Conservation (phyloP, 192 early-diverging fungal species). For the Allomyces javanicus region DNA sequence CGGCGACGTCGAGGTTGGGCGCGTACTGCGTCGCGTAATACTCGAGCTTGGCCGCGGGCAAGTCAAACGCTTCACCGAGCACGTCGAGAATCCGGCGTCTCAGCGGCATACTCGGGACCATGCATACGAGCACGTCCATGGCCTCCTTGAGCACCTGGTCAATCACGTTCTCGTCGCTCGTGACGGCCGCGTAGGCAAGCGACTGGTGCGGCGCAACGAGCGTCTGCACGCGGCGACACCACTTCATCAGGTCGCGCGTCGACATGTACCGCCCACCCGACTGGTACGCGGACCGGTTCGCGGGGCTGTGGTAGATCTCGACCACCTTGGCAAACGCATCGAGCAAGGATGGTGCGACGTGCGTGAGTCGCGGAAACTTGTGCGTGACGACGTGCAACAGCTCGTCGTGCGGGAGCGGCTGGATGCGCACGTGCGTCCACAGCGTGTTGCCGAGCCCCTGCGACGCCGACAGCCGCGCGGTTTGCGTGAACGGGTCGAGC, state of each 20-base stretch:
- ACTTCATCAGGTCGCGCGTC: constrained; percentile 75
- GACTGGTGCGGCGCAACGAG: constrained; percentile 10
- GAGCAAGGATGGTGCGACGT: constrained; percentile 1
- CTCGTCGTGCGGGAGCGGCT: constrained; percentile 36
- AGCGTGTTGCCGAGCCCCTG: constrained; percentile 38
- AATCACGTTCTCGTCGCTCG: constrained; percentile 11
- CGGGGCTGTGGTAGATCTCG: constrained; percentile 26
- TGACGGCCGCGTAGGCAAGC: constrained; percentile 7
- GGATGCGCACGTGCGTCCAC: constrained; percentile 62
- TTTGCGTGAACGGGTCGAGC: constrained; percentile 29
- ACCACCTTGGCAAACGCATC: constrained; percentile 28
- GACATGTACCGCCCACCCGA: constrained; percentile 39
- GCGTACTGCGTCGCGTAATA: constrained; percentile 48
- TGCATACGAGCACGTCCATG: constrained; percentile 66
- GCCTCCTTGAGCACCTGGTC: constrained; percentile 56
- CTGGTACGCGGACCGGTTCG: constrained; percentile 15
- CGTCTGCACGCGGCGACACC: constrained; percentile 55
- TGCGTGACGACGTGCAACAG: constrained; percentile 37
- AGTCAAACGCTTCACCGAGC: constrained; percentile 46
- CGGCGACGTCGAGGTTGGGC: constrained; percentile 28
- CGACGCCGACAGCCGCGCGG: constrained; percentile 15
- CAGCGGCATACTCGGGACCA: constrained; percentile 44
- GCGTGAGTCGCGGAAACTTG: constrained; percentile 28
- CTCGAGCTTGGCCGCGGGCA: constrained; percentile 45
- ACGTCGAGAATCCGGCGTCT: constrained; percentile 39